Conservation (phyloP, 495 filamentous ascomycete species). For the Neohortaea acidophila region DNA sequence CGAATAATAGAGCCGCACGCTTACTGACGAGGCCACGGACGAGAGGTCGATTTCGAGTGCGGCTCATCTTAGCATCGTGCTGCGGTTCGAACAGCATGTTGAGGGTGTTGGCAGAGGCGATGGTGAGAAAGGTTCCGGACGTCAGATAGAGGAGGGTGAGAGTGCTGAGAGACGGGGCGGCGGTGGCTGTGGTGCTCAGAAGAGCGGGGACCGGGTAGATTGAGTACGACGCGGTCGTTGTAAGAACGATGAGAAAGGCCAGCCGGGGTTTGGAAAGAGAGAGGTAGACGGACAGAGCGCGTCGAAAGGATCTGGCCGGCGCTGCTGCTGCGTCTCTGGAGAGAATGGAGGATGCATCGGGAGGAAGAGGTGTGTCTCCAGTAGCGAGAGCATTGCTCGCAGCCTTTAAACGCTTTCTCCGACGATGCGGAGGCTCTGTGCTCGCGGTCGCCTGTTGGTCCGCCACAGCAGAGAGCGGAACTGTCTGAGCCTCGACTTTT, state of each 20-base stretch:
- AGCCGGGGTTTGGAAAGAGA: conserved; percentile 89
- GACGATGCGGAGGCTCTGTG: conserved; percentile 25
- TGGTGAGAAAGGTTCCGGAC: conserved; percentile 70
- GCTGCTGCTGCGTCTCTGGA: conserved; percentile 57
- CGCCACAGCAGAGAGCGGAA: neutral
- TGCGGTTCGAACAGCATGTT: conserved; percentile 94
- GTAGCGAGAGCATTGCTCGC: conserved; percentile 1
- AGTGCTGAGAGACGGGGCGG: conserved; percentile 70
- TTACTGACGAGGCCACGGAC: conserved; percentile 66
- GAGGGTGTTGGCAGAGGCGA: conserved; percentile 74
- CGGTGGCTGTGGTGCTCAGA: conserved; percentile 51
- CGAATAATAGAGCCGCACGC: conserved; percentile 68
- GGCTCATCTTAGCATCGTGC: conserved; percentile 81
- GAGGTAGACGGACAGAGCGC: conserved; percentile 67
- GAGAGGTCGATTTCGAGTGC: conserved; percentile 77
- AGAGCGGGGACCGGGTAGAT: conserved; percentile 77
- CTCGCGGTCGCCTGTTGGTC: neutral
- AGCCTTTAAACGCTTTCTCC: conserved; percentile 20
- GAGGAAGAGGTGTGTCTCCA: conserved; percentile 38
- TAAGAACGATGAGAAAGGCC: conserved; percentile 78
- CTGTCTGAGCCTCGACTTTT: neutral
- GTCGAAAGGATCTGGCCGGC: conserved; percentile 51
- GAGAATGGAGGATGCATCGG: conserved; percentile 69
- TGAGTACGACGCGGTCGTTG: conserved; percentile 80
- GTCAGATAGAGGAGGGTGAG: conserved; percentile 89